Conservation (phyloP, 2,329 filamentous ascomycete genomes). For the Fusarium sambucinum region DNA sequence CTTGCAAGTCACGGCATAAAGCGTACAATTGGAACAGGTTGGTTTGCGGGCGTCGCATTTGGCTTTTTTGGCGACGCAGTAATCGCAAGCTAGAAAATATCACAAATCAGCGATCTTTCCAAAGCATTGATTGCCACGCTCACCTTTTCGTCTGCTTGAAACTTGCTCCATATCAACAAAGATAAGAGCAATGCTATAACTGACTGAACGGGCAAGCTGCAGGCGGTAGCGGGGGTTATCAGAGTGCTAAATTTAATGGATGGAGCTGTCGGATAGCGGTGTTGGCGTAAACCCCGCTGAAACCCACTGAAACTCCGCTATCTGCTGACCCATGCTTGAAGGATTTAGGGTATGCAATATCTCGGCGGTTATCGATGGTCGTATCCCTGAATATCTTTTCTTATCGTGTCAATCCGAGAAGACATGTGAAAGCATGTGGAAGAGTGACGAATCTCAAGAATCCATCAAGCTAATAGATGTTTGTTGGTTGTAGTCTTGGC, state of each 20-base stretch:
- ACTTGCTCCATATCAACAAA: conserved; percentile 17
- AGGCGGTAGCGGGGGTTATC: conserved; percentile 2
- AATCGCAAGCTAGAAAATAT: conserved; percentile 50
- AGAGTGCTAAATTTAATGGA: background rate
- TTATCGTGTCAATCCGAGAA: conserved; percentile 10
- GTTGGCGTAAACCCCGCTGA: conserved; percentile 5
- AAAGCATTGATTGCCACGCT: background rate
- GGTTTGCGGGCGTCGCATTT: conserved; percentile 56
- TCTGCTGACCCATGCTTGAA: background rate
- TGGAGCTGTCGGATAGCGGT: conserved; percentile 18
- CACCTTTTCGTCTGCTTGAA: conserved; percentile 41
- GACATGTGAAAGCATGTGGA: background rate
- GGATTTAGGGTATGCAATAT: conserved; percentile 4
- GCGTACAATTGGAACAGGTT: conserved; percentile 54
- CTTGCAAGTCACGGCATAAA: conserved; percentile 52
- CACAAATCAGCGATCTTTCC: background rate
- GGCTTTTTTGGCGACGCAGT: conserved; percentile 56
- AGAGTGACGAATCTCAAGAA: background rate
- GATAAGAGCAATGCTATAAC: background rate
- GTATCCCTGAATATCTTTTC: conserved; percentile 25
- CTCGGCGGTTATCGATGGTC: background rate
- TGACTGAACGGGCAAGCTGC: background rate
- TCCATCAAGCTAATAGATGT: background rate
- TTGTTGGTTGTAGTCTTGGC: background rate
- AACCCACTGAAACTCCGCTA: conserved; percentile 12